Percentiles rank a stretch among this genome's conserved stretches.
phyloP scores from a whole-genome alignment of 2,329 filamentous ascomycete species.

The Epichloe sp. region DNA sequence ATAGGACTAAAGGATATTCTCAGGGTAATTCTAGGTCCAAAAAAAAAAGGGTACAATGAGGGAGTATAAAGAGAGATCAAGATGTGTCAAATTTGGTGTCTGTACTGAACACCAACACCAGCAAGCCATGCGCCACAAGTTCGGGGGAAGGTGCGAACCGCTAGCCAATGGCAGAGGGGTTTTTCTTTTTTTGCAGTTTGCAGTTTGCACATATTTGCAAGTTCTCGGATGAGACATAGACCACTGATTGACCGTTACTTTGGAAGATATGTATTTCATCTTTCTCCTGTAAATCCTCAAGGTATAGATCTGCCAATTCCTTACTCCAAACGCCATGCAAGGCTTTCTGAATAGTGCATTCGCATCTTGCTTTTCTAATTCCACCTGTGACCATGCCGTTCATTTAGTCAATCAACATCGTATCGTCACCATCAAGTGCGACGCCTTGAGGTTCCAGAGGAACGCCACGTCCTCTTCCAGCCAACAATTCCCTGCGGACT shows the following conservation, averaged over 20 bases:
- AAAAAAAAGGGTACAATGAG: no score
- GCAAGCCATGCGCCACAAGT: not conserved
- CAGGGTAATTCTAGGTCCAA: not conserved
- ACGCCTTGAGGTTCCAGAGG: slow-evolving; percentile 41
- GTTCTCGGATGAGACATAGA: not conserved
- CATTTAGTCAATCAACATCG: slow-evolving; percentile 59
- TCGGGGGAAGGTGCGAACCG: not conserved
- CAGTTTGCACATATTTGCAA: not conserved
- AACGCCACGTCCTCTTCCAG: slow-evolving; percentile 74
- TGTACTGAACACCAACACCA: not conserved
- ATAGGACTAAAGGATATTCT: not conserved
- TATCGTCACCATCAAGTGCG: slow-evolving; percentile 68
- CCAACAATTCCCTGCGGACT: slow-evolving; percentile 75
- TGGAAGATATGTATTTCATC: not conserved
- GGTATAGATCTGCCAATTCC: not conserved
- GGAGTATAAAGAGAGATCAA: not conserved
- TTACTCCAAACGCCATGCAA: slow-evolving; percentile 12
- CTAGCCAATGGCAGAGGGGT: no score
- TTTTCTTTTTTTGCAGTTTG: not conserved
- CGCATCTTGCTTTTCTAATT: not conserved
- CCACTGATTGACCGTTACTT: not conserved
- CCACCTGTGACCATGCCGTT: not conserved
- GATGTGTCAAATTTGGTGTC: not conserved
- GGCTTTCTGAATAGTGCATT: slow-evolving; percentile 5
- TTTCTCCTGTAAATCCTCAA: not conserved